Evolutionary conservation across 306 rosid species (phyloP), one percentile per base, ranked within the genome.

Genomic region (Arachis stenosperma): DNA sequence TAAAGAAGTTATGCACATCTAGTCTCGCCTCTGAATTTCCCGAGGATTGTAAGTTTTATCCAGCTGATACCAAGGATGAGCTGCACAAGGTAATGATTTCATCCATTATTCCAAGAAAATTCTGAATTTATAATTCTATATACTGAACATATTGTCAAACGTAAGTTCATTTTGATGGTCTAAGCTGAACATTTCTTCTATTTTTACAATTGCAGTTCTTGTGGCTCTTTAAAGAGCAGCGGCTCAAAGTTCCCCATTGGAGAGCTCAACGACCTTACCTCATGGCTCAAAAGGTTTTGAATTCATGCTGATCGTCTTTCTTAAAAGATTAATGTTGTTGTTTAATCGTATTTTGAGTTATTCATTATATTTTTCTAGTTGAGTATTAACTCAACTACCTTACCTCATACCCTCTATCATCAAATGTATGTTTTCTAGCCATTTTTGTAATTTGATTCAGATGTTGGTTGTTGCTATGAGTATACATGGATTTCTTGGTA

Each of bases 191-290:
- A 46, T 41, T 58, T 61, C 7, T 53, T 14, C 52, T 11, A 9
- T 37, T 68, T 75, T 67, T 53, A 55, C 44, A 55, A 75, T 78
- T 79, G 85, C 91, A 94, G 99, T 94, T 94, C 86, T 77, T 91
- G 85, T 87, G 87, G 90, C 96, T 88, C 74, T 89, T 91, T 80
- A 91, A 90, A 89, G 98, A 89, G 86, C 96, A 91, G 81, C 88
- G 96, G 83, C 90, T 84, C 57, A 85, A 82, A 54, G 72, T 83
- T 80, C 99, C 96, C 79, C 95, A 89, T 58, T 94, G 97, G 99
- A 82, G 95, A 84, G 84, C 79, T 83, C 99, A 87, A 59, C 82
- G 92, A 39, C 78, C 98, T 70, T 94, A 89, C 72, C 62, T 94
- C 70, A 81, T 85, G 85, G 85, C 97, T 73, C 86, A 90, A 53